Percentiles rank a stretch among this genome's conserved stretches.
These are phyloP conservation scores for Xylaria sp. DNA, from an alignment of 2,329 filamentous ascomycete genomes.

Conservation along the genomic window DNA sequence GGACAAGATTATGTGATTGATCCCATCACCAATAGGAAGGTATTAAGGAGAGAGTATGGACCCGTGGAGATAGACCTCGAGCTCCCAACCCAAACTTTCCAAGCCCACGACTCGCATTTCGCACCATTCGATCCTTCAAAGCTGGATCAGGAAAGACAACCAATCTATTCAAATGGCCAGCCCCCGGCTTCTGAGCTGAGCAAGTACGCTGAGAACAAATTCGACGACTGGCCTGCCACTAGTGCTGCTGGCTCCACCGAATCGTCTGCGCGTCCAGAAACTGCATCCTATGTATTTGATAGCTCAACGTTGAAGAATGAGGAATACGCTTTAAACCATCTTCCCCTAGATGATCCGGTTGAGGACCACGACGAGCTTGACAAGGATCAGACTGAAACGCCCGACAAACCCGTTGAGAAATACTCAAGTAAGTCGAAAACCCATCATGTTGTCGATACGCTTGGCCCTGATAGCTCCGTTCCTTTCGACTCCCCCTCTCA, in stretches of 20 bases:
- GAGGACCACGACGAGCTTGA: slow-evolving; percentile 52
- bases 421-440: slow-evolving; percentile 38
- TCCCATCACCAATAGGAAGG: slow-evolving; percentile 68
- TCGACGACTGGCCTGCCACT: slow-evolving; percentile 45
- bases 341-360: slow-evolving; percentile 45
- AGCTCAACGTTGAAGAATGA: slow-evolving; percentile 41
- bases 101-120: slow-evolving; percentile 52
- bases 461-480: slow-evolving; percentile 51
- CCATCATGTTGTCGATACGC: slow-evolving; percentile 38
- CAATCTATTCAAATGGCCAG: slow-evolving; percentile 50
- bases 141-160: slow-evolving; percentile 34
- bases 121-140: slow-evolving; percentile 42
- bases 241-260: not conserved
- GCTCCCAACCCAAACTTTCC: slow-evolving; percentile 48
- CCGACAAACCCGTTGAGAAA: slow-evolving; percentile 42
- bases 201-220: slow-evolving; percentile 49
- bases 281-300: slow-evolving; percentile 17
- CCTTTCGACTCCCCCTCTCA: slow-evolving; percentile 45
- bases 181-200: slow-evolving; percentile 51
- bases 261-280: slow-evolving; percentile 1
- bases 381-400: slow-evolving; percentile 45
- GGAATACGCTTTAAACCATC: slow-evolving; percentile 49
- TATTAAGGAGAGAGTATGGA: slow-evolving; percentile 47
- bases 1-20: slow-evolving; percentile 60
- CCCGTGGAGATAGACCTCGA: slow-evolving; percentile 35